These are phyloP conservation scores for Cytospora paraplurivora DNA, from an alignment of 2,329 filamentous ascomycete species.

Conservation along the genomic window DNA sequence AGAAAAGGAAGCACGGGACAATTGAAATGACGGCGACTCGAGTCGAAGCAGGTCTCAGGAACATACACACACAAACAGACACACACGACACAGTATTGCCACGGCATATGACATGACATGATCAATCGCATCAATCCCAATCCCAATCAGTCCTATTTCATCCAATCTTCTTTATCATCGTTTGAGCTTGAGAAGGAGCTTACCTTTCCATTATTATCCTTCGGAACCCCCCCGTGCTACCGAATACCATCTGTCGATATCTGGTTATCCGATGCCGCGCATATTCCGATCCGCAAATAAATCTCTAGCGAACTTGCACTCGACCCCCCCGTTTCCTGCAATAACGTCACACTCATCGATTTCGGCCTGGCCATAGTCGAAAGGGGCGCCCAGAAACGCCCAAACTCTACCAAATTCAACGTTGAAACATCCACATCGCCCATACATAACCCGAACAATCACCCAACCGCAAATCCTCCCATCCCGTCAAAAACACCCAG, in stretches of 20 bases:
- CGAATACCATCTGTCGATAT: slow-evolving; percentile 24
- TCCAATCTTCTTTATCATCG: neutral
- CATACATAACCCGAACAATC: slow-evolving; percentile 14
- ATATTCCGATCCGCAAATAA: slow-evolving; percentile 24
- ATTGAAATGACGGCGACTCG: slow-evolving; percentile 2
- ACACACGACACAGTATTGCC: neutral
- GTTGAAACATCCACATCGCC: slow-evolving; percentile 15
- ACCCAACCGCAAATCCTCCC: slow-evolving; percentile 17
- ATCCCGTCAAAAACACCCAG: slow-evolving; percentile 2
- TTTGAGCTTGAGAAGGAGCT: slow-evolving; percentile 1
- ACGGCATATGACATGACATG: slow-evolving; percentile 16
- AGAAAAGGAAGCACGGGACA: neutral
- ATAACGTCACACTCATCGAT: slow-evolving; percentile 27
- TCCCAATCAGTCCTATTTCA: neutral
- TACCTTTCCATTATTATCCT: neutral
- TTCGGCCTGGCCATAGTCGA: slow-evolving; percentile 19
- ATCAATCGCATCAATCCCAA: slow-evolving; percentile 4
- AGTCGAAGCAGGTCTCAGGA: neutral
- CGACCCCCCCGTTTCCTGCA: slow-evolving; percentile 16
- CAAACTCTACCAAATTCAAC: slow-evolving; percentile 17
- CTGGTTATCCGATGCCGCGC: slow-evolving; percentile 19
- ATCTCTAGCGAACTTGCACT: slow-evolving; percentile 6
- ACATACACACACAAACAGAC: neutral
- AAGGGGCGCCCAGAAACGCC: slow-evolving; percentile 20
- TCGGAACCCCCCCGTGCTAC: neutral